Evolutionary conservation across 1,139 yeast genomes (phyloP).

Genomic region (Yamadazyma atlantica): DNA sequence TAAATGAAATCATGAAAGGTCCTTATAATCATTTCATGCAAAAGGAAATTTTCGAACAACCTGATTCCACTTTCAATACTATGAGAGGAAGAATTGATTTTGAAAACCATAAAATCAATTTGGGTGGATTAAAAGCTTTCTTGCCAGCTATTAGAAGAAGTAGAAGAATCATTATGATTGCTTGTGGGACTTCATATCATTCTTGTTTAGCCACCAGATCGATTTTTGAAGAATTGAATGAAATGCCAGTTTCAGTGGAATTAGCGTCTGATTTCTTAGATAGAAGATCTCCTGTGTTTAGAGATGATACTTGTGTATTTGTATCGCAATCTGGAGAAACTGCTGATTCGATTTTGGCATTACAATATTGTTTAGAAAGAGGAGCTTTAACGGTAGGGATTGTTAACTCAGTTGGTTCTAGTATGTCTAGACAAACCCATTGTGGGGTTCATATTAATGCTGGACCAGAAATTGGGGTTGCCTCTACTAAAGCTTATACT

Average conservation of each 20-base stretch:
- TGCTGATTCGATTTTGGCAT: constrained; percentile 96
- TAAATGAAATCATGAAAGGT: constrained; percentile 98
- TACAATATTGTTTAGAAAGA: constrained; percentile 93
- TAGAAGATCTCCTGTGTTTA: constrained; percentile 91
- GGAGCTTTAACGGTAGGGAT: constrained; percentile 98
- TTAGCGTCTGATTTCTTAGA: constrained; percentile 97
- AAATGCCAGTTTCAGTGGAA: constrained; percentile 94
- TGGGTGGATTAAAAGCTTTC: constrained; percentile 89
- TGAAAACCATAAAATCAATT: constrained; percentile 68
- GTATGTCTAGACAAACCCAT: constrained; percentile 92
- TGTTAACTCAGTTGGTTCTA: constrained; percentile 90
- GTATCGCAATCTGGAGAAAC: constrained; percentile 99
- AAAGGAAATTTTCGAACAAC: constrained; percentile 98
- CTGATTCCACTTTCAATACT: constrained; percentile 95
- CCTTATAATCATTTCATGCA: constrained; percentile 96
- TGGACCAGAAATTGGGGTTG: constrained; percentile 99
- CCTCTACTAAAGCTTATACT: constrained; percentile 99
- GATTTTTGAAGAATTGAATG: constrained; percentile 93
- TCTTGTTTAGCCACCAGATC: constrained; percentile 97
- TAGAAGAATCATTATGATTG: constrained; percentile 95
- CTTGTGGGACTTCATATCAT: constrained; percentile 99
- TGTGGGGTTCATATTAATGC: constrained; percentile 99
- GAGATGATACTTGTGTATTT: constrained; percentile 96
- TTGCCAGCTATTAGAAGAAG: constrained; percentile 90
- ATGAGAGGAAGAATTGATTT: constrained; percentile 99